These are phyloP conservation scores for Candida nitratophila DNA, from an alignment of 805 yeast genomes.

Conservation along the genomic window DNA sequence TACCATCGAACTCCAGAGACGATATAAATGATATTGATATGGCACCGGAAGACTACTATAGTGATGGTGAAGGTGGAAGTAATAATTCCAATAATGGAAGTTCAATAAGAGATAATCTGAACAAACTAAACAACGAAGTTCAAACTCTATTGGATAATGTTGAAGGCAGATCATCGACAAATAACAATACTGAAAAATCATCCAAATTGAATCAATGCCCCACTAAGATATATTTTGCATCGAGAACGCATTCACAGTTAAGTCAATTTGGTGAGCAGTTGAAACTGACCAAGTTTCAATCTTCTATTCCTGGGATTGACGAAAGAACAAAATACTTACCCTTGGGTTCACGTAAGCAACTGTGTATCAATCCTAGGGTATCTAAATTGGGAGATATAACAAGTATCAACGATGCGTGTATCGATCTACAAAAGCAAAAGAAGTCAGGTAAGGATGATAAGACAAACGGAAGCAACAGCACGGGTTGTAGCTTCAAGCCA, in stretches of 20 bases:
- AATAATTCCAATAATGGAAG: slow-evolving; percentile 10
- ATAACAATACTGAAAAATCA: slow-evolving; percentile 12
- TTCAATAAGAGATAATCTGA: slow-evolving; percentile 1
- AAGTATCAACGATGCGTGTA: slow-evolving; percentile 73
- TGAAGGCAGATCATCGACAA: slow-evolving; percentile 15
- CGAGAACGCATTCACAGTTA: slow-evolving; percentile 89
- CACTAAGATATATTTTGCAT: slow-evolving; percentile 57
- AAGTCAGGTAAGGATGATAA: slow-evolving; percentile 4
- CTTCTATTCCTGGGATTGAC: slow-evolving; percentile 38
- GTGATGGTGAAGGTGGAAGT: slow-evolving; percentile 26
- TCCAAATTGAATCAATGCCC: slow-evolving; percentile 25
- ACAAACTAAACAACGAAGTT: slow-evolving; percentile 39
- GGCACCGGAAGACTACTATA: slow-evolving; percentile 29
- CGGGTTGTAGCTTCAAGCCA: slow-evolving; percentile 36
- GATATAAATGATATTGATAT: slow-evolving; percentile 20
- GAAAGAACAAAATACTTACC: slow-evolving; percentile 66
- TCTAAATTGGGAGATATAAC: slow-evolving; percentile 37
- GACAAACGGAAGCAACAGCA: background rate
- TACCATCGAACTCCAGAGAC: background rate
- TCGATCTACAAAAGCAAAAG: slow-evolving; percentile 50
- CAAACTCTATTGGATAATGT: slow-evolving; percentile 37
- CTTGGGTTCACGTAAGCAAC: slow-evolving; percentile 76
- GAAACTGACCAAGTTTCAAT: slow-evolving; percentile 51
- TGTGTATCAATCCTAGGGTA: slow-evolving; percentile 69
- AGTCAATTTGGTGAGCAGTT: slow-evolving; percentile 75